Evolutionary conservation across 2,329 filamentous ascomycete species (phyloP), one percentile per base, ranked within the genome.

Genomic region (Xylariomycetidae sp.): DNA sequence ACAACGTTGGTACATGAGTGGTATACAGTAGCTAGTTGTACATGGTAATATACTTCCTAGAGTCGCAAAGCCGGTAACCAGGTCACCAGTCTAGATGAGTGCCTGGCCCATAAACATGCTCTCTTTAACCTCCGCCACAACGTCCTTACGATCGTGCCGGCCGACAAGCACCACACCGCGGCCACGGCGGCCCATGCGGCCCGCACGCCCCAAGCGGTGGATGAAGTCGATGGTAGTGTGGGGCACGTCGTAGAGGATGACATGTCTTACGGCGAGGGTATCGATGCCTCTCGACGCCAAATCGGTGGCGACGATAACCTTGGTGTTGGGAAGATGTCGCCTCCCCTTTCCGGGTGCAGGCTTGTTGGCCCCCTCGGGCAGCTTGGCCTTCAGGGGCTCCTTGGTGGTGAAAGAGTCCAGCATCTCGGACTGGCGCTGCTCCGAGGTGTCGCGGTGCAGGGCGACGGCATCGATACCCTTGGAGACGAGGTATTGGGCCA

Each of bases 201-300:
- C 92, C 2, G 92, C 87, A 37, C 92, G 76, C 12, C 92, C 92
- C 4, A 96, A 76, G 12, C 93, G 82, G 60, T 98, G 93, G 52
- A 98, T 95, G 52, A 98, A 98, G 60, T 98, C 93, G 39, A 98
- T 93, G 0, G 88, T 94, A 0, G 86, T 94, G 56, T 96, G 90
- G 4, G 92, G 92, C n/a, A 98, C 90, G 56, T 98, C 88, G 59
- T 95, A 96, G 17, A 98, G 65, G 34, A 98, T 82, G 32, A 98
- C 92, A 47, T 94, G 86, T 37, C 85, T 76, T 13, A 96, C 90
- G 13, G 86, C 83, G 19, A 95, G 64, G 0, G 92, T 98, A 59
- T 98, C 92, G 49, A 98, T 95, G 42, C 92, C 92, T 47, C 92
- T 70, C 5, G 88, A 95, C 4, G 86, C 87, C 37, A 98, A 65